Conservation (phyloP, 257 asterid genomes). For the Primulina tabacum region DNA sequence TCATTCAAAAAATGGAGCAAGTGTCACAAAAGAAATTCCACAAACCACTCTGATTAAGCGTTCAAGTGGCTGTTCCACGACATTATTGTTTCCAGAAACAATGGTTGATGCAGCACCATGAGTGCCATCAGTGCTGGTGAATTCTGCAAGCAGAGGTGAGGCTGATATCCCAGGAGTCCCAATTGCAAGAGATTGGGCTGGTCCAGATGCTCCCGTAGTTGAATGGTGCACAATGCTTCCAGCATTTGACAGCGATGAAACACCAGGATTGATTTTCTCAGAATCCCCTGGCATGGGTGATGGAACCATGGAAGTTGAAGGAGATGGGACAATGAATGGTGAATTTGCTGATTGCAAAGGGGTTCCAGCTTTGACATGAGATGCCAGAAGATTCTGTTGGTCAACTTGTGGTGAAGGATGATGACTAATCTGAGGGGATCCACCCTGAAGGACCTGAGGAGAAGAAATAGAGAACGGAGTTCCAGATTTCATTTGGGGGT, state of each 20-base stretch:
- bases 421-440: constrained; percentile 75
- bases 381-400: constrained; percentile 63
- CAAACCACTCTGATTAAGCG: constrained; percentile 76
- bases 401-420: constrained; percentile 89
- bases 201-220: constrained; percentile 49
- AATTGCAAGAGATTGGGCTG: constrained; percentile 81
- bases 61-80: constrained; percentile 74
- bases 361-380: constrained; percentile 68
- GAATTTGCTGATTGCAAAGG: constrained; percentile 84
- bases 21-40: constrained; percentile 19
- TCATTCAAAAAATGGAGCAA: neutral
- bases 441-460: constrained; percentile 71
- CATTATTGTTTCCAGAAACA: constrained; percentile 55
- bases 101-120: constrained; percentile 63
- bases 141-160: constrained; percentile 90
- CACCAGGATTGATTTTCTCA: constrained; percentile 63
- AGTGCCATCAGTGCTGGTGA: constrained; percentile 72
- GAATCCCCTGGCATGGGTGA: constrained; percentile 89
- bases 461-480: constrained; percentile 60
- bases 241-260: constrained; percentile 56
- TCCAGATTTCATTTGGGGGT: constrained; percentile 67
- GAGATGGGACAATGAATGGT: constrained; percentile 80
- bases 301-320: constrained; percentile 89
- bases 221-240: constrained; percentile 59
- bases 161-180: constrained; percentile 99